Evolutionary conservation across 2,329 filamentous ascomycete species (phyloP).

Genomic region (Emmonsia crescens): DNA sequence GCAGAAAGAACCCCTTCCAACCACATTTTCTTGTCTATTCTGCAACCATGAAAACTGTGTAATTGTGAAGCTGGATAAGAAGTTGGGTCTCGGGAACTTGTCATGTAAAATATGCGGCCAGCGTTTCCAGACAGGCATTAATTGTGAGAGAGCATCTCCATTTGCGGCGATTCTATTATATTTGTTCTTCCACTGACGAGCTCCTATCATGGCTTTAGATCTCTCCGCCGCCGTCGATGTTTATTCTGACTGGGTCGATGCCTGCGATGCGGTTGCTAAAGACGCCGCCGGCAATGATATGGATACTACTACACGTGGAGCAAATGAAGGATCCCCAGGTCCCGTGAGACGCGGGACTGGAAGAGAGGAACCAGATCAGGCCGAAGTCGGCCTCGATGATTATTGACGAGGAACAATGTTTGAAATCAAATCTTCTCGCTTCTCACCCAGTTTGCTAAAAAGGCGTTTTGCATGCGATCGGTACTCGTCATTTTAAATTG

Average conservation of each 20-base stretch:
- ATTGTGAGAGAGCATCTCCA: constrained; percentile 50
- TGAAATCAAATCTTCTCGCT: background rate
- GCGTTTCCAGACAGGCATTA: constrained; percentile 83
- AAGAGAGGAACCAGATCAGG: background rate
- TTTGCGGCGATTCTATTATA: background rate
- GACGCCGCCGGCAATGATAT: constrained; percentile 29
- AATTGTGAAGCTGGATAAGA: constrained; percentile 85
- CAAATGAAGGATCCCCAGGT: background rate
- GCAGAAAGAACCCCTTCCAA: constrained; percentile 42
- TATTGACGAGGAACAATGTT: background rate
- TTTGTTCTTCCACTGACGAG: background rate
- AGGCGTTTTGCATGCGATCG: background rate
- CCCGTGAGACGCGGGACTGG: background rate
- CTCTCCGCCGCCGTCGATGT: constrained; percentile 88
- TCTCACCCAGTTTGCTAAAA: background rate
- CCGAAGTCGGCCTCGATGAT: background rate
- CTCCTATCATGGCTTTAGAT: constrained; percentile 41
- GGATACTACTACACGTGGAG: constrained; percentile 3
- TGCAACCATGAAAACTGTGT: constrained; percentile 97
- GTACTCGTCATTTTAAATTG: background rate
- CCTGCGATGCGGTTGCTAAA: constrained; percentile 64
- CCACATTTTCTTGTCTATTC: constrained; percentile 91
- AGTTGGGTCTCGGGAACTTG: constrained; percentile 71
- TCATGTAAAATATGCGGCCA: constrained; percentile 91
- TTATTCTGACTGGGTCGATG: constrained; percentile 97